These are phyloP conservation scores for Colletotrichum cuscutae DNA, from an alignment of 2,329 filamentous ascomycete genomes.

Conservation along the genomic window DNA sequence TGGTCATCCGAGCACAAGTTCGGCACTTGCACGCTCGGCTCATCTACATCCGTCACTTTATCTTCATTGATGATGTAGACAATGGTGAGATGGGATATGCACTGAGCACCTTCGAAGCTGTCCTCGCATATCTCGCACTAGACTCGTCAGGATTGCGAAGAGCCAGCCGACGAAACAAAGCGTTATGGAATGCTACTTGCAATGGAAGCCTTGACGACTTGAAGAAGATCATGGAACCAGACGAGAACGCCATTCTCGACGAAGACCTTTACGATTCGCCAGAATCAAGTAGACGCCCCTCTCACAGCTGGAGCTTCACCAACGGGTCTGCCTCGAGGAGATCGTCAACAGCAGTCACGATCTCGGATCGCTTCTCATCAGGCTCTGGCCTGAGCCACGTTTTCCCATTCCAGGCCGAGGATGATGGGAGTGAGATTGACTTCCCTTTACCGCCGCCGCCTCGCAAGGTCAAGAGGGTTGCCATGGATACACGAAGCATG, in stretches of 20 bases:
- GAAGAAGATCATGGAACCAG: slow-evolving; percentile 82
- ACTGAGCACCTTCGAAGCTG: slow-evolving; percentile 94
- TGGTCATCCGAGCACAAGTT: slow-evolving; percentile 91
- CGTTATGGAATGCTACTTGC: slow-evolving; percentile 87
- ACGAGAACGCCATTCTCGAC: slow-evolving; percentile 57
- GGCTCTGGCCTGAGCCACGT: slow-evolving; percentile 80
- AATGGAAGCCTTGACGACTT: slow-evolving; percentile 81
- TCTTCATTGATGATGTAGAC: slow-evolving; percentile 97
- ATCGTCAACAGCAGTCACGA: slow-evolving; percentile 53
- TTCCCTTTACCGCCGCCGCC: slow-evolving; percentile 52
- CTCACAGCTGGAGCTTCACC: slow-evolving; percentile 58
- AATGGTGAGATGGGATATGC: slow-evolving; percentile 97
- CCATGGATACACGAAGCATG: slow-evolving; percentile 89
- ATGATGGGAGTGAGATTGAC: slow-evolving; percentile 41
- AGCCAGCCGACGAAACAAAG: slow-evolving; percentile 86
- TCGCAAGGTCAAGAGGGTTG: slow-evolving; percentile 77
- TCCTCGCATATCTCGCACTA: slow-evolving; percentile 85
- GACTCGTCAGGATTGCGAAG: slow-evolving; percentile 85
- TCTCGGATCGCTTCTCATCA: slow-evolving; percentile 62
- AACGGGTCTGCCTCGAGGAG: slow-evolving; percentile 55
- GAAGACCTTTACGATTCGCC: slow-evolving; percentile 55
- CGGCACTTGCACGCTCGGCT: slow-evolving; percentile 88
- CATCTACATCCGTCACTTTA: slow-evolving; percentile 96
- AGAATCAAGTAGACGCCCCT: slow-evolving; percentile 55
- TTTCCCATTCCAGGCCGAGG: slow-evolving; percentile 80